These are phyloP conservation scores for Penicillium desertorum DNA, from an alignment of 495 filamentous ascomycete species.

Conservation along the genomic window DNA sequence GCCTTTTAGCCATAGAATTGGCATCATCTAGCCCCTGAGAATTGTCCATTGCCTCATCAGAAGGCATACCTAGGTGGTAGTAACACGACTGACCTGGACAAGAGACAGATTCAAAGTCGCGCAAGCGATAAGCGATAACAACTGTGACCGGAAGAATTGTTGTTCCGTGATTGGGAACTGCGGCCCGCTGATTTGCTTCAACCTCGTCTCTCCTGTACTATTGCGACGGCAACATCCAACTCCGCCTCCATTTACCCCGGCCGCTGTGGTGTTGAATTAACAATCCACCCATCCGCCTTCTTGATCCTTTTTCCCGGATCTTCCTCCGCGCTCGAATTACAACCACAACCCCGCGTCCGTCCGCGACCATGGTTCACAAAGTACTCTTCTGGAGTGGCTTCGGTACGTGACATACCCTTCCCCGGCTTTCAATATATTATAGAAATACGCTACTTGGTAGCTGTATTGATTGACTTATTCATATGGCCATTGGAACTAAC, in stretches of 20 bases:
- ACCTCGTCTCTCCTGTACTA: constrained; percentile 33
- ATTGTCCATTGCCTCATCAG: constrained; percentile 41
- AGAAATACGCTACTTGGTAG: neutral
- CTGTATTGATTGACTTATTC: neutral
- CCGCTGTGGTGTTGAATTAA: constrained; percentile 20
- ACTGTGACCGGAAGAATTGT: constrained; percentile 19
- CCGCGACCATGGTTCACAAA: constrained; percentile 62
- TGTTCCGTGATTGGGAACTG: constrained; percentile 44
- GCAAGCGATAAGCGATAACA: constrained; percentile 33
- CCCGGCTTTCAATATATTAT: neutral
- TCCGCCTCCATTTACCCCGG: constrained; percentile 24
- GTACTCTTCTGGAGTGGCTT: constrained; percentile 96
- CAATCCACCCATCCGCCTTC: constrained; percentile 10
- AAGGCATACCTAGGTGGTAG: too few species aligned
- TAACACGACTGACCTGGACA: neutral
- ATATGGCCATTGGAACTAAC: constrained; percentile 8
- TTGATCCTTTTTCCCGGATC: constrained; percentile 11
- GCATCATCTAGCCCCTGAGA: constrained; percentile 38
- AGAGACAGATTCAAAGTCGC: constrained; percentile 20
- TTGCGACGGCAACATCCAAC: constrained; percentile 23
- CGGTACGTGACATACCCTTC: constrained; percentile 59
- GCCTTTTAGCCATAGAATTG: constrained; percentile 29
- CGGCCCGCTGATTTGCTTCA: constrained; percentile 45
- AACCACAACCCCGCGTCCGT: constrained; percentile 22
- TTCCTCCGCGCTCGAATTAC: constrained; percentile 10